phyloP scores from a whole-genome alignment of 2,329 filamentous ascomycete genomes.

The Fusarium graminum region DNA sequence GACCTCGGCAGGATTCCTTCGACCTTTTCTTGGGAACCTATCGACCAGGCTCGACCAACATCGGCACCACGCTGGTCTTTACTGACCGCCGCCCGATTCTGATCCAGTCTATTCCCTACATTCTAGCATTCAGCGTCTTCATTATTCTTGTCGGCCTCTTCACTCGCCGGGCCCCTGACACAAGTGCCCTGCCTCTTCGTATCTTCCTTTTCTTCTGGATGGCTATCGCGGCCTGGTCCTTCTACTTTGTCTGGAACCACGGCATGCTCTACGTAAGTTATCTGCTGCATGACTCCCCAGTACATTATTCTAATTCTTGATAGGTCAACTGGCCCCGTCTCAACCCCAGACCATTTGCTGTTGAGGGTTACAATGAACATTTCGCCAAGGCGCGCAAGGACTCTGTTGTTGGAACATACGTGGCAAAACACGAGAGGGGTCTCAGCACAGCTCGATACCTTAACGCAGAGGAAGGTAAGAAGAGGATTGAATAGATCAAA shows the following conservation, averaged over 20 bases:
- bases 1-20: constrained; percentile 93
- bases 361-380: constrained; percentile 90
- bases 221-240: constrained; percentile 75
- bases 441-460: constrained; percentile 85
- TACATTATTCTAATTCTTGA: constrained; percentile 27
- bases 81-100: constrained; percentile 86
- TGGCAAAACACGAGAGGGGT: constrained; percentile 80
- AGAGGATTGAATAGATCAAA: constrained; percentile 83
- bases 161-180: constrained; percentile 77
- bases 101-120: constrained; percentile 93
- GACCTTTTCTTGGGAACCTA: constrained; percentile 94
- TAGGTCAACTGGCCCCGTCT: constrained; percentile 99
- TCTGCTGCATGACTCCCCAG: neutral
- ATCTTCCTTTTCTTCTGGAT: constrained; percentile 86
- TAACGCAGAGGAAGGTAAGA: constrained; percentile 96
- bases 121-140: constrained; percentile 87
- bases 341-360: constrained; percentile 86
- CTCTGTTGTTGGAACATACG: constrained; percentile 79
- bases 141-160: constrained; percentile 81
- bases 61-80: constrained; percentile 81
- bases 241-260: constrained; percentile 82
- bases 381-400: constrained; percentile 86
- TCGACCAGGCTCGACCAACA: constrained; percentile 77
- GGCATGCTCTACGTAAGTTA: constrained; percentile 94
- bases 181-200: constrained; percentile 83